A percentile compares a stretch with the other conserved stretches of the same genome.
phyloP scores from a whole-genome alignment of 768 basidiomycete genomes.

The Pisolithus microcarpus region DNA sequence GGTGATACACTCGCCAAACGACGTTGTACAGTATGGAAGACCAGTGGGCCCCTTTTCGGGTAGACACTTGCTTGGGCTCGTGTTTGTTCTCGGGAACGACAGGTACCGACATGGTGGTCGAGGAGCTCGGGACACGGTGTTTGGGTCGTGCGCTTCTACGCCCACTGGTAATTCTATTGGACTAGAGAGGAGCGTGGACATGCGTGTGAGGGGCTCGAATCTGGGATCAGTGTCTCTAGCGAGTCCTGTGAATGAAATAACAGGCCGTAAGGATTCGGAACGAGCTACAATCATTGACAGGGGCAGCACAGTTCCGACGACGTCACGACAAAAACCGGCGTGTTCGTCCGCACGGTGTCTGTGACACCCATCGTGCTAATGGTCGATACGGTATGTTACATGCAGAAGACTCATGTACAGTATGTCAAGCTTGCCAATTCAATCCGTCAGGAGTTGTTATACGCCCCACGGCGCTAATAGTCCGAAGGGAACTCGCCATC shows the following conservation, averaged over 20 bases:
- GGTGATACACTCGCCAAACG: slow-evolving; percentile 34
- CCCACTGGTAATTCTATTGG: neutral
- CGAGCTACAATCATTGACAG: too few species aligned
- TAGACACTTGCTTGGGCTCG: neutral
- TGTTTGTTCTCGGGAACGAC: slow-evolving; percentile 1
- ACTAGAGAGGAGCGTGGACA: slow-evolving; percentile 4
- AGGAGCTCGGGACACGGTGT: neutral
- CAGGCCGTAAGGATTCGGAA: too few species aligned
- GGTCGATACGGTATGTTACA: too few species aligned
- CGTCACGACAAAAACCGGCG: too few species aligned
- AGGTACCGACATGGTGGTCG: slow-evolving; percentile 11
- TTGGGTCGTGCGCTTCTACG: neutral
- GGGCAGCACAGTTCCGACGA: too few species aligned
- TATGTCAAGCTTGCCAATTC: too few species aligned
- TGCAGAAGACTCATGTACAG: too few species aligned
- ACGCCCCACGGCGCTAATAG: slow-evolving; percentile 8
- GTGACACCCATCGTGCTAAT: too few species aligned
- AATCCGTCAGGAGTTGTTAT: too few species aligned
- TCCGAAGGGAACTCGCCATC: slow-evolving; percentile 25
- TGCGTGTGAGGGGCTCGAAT: neutral
- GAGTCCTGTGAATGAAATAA: too few species aligned
- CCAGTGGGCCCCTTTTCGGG: slow-evolving; percentile 11
- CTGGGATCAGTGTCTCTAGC: too few species aligned
- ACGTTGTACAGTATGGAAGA: slow-evolving; percentile 13
- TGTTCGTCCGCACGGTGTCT: too few species aligned